A percentile compares a stretch with the other conserved stretches of the same genome.
These are phyloP conservation scores for Trypanosoma cruzi DNA, from an alignment of 208 protist genomes.

Conservation along the genomic window DNA sequence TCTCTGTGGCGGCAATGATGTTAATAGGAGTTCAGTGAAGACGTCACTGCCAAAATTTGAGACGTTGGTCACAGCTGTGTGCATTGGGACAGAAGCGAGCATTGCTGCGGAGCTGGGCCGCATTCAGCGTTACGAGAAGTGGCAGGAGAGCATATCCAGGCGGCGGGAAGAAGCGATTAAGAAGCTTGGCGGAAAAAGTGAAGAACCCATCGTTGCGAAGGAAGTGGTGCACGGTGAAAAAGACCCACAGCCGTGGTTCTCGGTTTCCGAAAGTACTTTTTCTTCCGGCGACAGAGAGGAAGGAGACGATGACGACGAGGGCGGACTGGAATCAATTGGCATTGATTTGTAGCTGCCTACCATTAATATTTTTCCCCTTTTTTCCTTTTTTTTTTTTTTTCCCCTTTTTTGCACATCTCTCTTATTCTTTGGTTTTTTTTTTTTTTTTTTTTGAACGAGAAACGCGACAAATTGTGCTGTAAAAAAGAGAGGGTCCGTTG, in stretches of 20 bases:
- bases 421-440: slow-evolving; percentile 15
- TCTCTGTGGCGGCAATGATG: slow-evolving; percentile 50
- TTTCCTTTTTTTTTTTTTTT: slow-evolving; percentile 8
- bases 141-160: slow-evolving; percentile 21
- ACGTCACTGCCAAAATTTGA: not conserved
- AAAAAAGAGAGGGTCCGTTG: no score
- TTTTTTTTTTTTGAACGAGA: not conserved
- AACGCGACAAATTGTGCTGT: no score
- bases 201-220: not conserved
- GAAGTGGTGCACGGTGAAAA: not conserved
- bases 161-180: slow-evolving; percentile 25
- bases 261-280: not conserved
- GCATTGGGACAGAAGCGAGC: slow-evolving; percentile 33
- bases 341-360: not conserved
- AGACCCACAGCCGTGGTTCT: not conserved
- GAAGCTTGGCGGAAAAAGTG: not conserved
- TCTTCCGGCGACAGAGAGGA: no score
- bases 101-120: slow-evolving; percentile 34
- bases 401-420: not conserved
- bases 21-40: slow-evolving; percentile 5
- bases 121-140: slow-evolving; percentile 37
- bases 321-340: not conserved
- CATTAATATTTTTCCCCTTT: slow-evolving; percentile 6
- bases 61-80: slow-evolving; percentile 20
- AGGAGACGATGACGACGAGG: not conserved